phyloP scores from a whole-genome alignment of 202 grass and related monocot genomes.

The Schoenoplectus tabernaemontani region DNA sequence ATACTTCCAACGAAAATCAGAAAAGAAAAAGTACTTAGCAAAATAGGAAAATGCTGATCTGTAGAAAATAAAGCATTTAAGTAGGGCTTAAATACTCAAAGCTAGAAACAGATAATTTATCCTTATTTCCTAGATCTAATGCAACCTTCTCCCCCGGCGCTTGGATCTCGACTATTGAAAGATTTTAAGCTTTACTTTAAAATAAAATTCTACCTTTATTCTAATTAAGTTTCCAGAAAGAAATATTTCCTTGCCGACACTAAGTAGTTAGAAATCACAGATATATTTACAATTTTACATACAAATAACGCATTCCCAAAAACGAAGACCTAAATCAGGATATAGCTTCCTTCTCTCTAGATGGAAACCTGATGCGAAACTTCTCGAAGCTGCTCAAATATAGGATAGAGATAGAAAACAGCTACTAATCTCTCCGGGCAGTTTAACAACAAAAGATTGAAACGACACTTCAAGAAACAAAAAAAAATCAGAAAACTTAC shows the following conservation, averaged over 20 bases:
- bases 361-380: not conserved
- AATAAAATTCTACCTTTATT: not conserved
- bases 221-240: not conserved
- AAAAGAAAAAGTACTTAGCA: not conserved
- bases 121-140: slow-evolving; percentile 4
- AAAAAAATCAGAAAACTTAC: slow-evolving; percentile 5
- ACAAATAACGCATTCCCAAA: not conserved
- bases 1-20: not conserved
- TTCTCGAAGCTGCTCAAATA: not conserved
- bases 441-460: not conserved
- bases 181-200: not conserved
- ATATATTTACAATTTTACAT: not conserved
- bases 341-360: not conserved
- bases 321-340: not conserved
- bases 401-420: not conserved
- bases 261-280: slow-evolving; percentile 1
- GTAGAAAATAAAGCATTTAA: not conserved
- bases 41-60: not conserved
- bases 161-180: not conserved
- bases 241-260: not conserved
- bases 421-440: not conserved
- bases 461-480: not conserved
- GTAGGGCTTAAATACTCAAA: not conserved
- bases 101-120: not conserved
- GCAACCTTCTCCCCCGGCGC: not conserved